These are phyloP conservation scores for Pachyrhizus erosus DNA, from an alignment of 306 rosid species.

Conservation along the genomic window DNA sequence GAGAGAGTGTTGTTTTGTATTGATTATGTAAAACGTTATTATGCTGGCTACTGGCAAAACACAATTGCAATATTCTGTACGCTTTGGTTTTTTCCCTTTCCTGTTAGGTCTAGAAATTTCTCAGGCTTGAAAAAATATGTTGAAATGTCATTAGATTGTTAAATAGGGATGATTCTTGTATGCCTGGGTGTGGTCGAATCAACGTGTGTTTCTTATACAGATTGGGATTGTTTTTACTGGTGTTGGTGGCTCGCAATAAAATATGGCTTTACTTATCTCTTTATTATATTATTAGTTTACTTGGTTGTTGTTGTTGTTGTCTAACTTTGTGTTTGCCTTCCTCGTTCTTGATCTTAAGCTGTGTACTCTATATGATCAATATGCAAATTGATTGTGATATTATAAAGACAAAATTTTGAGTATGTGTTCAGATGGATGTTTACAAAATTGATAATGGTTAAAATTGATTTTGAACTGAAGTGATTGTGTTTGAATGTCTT, in stretches of 20 bases:
- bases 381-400: neutral
- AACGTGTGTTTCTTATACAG: neutral
- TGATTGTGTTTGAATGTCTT: neutral
- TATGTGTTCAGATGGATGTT: neutral
- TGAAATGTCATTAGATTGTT: conserved; percentile 6
- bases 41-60: neutral
- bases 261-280: conserved; percentile 4
- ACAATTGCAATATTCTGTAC: neutral
- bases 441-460: neutral
- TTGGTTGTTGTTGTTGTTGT: neutral
- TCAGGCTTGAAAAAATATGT: neutral
- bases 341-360: conserved; percentile 23
- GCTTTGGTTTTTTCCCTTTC: neutral
- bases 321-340: conserved; percentile 5
- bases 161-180: conserved; percentile 1
- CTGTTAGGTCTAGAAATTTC: neutral
- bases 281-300: neutral
- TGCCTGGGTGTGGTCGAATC: neutral
- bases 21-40: neutral
- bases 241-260: neutral
- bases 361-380: neutral
- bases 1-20: neutral
- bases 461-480: neutral
- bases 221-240: conserved; percentile 19
- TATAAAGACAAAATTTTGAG: neutral